Percentiles rank a stretch among this genome's conserved stretches.
phyloP scores from a whole-genome alignment of 2,329 filamentous ascomycete species.

The Stagonosporopsis cucurbitacearum region DNA sequence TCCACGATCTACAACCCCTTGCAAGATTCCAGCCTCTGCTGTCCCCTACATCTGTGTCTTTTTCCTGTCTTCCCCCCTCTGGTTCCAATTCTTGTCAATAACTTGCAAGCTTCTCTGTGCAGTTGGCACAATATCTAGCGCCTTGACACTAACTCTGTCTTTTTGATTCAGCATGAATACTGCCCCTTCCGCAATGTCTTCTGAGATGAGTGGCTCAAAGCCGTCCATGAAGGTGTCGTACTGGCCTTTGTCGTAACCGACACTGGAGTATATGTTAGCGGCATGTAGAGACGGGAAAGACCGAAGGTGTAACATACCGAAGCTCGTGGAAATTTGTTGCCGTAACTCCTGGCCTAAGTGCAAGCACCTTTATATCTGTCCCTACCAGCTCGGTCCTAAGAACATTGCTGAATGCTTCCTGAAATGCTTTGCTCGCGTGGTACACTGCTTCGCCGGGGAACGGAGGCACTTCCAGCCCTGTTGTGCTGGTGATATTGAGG shows the following conservation, averaged over 20 bases:
- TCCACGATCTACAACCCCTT: no score
- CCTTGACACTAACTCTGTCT: constrained; percentile 54
- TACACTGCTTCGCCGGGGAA: constrained; percentile 60
- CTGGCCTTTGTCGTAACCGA: constrained; percentile 52
- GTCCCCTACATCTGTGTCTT: constrained; percentile 4
- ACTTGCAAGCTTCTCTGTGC: constrained; percentile 48
- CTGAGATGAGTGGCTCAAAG: constrained; percentile 52
- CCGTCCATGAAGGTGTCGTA: constrained; percentile 56
- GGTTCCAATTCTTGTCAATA: constrained; percentile 48
- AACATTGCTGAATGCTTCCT: constrained; percentile 59
- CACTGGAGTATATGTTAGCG: constrained; percentile 11
- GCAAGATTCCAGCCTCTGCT: neutral
- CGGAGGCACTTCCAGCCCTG: constrained; percentile 56
- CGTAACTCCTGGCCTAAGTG: constrained; percentile 56
- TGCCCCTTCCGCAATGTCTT: constrained; percentile 54
- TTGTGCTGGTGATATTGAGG: constrained; percentile 57
- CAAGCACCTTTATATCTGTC: constrained; percentile 57
- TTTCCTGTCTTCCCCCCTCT: constrained; percentile 42
- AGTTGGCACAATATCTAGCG: constrained; percentile 56
- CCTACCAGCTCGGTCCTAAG: constrained; percentile 56
- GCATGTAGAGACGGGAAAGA: neutral
- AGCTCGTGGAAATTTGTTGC: constrained; percentile 58
- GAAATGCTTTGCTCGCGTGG: constrained; percentile 56
- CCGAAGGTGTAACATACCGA: constrained; percentile 8
- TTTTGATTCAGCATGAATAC: constrained; percentile 54